Percentiles rank a stretch among this genome's conserved stretches.
Conservation (phyloP, 208 protist species). For the Leishmania aethiopica region DNA sequence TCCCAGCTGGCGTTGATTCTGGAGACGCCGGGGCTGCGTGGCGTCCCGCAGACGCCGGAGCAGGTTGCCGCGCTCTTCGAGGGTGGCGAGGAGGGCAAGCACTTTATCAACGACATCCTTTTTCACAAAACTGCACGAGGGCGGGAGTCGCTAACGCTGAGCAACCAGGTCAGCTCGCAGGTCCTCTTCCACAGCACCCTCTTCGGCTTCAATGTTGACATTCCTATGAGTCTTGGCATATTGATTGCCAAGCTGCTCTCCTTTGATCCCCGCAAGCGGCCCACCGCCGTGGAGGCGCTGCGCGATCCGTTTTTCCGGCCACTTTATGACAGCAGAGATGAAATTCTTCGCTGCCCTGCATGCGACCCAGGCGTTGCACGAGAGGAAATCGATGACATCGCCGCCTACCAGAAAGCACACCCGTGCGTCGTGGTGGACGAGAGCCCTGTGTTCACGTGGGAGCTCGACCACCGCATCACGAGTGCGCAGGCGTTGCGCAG, state of each 20-base stretch:
- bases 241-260: constrained; percentile 61
- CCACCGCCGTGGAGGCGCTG: constrained; percentile 67
- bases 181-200: constrained; percentile 55
- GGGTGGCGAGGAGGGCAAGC: constrained; percentile 66
- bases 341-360: constrained; percentile 58
- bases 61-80: constrained; percentile 79
- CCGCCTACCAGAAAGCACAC: constrained; percentile 23
- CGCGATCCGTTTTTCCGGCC: constrained; percentile 64
- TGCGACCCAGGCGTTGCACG: constrained; percentile 15
- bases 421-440: constrained; percentile 41
- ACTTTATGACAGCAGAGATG: constrained; percentile 42
- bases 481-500: constrained; percentile 32
- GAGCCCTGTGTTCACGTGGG: constrained; percentile 42
- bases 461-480: constrained; percentile 57
- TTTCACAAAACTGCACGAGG: constrained; percentile 24
- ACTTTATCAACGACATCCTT: constrained; percentile 57
- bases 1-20: constrained; percentile 57
- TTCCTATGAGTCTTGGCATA: constrained; percentile 49
- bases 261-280: constrained; percentile 54
- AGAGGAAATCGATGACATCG: constrained; percentile 23
- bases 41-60: constrained; percentile 58
- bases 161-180: constrained; percentile 21
- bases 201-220: constrained; percentile 43
- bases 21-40: constrained; percentile 85
- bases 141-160: neutral